A percentile compares a stretch with the other conserved stretches of the same genome.
These are phyloP conservation scores for Ceratobasidium papillatum DNA, from an alignment of 1,284 basidiomycete species.

Conservation along the genomic window DNA sequence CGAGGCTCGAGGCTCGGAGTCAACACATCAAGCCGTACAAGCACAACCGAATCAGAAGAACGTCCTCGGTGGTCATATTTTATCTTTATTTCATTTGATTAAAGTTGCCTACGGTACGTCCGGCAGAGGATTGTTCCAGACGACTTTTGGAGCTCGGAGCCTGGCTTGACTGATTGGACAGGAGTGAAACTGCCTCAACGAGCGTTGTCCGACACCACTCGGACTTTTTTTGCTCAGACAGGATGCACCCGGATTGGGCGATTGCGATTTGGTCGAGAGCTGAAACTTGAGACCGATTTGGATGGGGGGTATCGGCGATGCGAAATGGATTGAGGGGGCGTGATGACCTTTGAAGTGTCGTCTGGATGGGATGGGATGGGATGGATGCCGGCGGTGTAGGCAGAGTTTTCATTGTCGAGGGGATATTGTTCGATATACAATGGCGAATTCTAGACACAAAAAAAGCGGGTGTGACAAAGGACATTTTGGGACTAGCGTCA, in stretches of 20 bases:
- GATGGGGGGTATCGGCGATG: background rate
- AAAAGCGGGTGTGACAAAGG: conserved; percentile 27
- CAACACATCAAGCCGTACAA: background rate
- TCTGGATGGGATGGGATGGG: background rate
- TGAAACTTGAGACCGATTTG: background rate
- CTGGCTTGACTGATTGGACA: too few relatives aligned
- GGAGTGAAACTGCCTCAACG: background rate
- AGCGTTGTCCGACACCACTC: background rate
- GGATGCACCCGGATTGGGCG: conserved; percentile 1
- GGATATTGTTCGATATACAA: background rate
- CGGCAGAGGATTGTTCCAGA: too few relatives aligned
- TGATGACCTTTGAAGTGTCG: background rate
- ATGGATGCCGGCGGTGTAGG: background rate
- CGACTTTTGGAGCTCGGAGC: too few relatives aligned
- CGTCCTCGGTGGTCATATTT: background rate
- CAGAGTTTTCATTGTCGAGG: background rate
- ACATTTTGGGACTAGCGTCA: background rate
- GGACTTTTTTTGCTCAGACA: background rate
- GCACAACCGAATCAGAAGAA: background rate
- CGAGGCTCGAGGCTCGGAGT: background rate
- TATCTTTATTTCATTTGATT: background rate
- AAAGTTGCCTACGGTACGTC: too few relatives aligned
- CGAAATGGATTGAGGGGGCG: conserved; percentile 5
- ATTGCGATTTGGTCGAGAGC: background rate
- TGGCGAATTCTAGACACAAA: background rate